Conservation (phyloP, 2,329 filamentous ascomycete species). For the Cladosporium sphaerospermum region DNA sequence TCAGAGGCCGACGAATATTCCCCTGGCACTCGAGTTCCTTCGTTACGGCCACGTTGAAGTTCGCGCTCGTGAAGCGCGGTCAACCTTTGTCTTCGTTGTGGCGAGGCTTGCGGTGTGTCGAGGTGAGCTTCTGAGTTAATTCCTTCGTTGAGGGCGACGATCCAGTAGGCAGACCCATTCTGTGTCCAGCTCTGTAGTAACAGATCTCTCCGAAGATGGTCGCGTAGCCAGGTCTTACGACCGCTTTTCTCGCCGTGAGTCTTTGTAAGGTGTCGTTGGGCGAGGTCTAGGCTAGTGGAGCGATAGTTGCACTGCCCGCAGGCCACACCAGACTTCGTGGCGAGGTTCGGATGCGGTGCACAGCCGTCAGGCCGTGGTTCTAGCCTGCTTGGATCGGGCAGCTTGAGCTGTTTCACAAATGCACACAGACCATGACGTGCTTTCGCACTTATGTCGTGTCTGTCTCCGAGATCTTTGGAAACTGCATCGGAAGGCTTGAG, state of each 20-base stretch:
- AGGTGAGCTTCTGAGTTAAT: background rate
- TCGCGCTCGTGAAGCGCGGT: background rate
- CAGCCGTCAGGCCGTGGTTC: slow-evolving; percentile 1
- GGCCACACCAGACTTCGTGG: slow-evolving; percentile 3
- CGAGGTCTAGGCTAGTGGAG: slow-evolving; percentile 2
- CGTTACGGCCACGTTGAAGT: background rate
- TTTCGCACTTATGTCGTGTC: slow-evolving; percentile 1
- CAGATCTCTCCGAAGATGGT: background rate
- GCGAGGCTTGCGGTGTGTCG: background rate
- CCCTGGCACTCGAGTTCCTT: background rate
- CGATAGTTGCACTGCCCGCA: background rate
- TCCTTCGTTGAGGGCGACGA: background rate
- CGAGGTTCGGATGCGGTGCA: background rate
- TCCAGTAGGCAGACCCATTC: slow-evolving; percentile 3
- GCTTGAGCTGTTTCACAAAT: slow-evolving; percentile 3
- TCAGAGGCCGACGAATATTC: background rate
- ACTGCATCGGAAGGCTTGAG: slow-evolving; percentile 4
- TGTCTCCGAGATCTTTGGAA: slow-evolving; percentile 3
- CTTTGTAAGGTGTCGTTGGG: background rate
- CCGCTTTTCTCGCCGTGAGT: slow-evolving; percentile 1
- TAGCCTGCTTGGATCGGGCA: slow-evolving; percentile 1
- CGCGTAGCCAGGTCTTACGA: slow-evolving; percentile 3
- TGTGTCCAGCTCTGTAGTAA: slow-evolving; percentile 2
- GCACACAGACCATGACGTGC: background rate
- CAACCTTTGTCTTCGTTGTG: slow-evolving; percentile 1